Percentiles rank a stretch among this genome's conserved stretches.
These are phyloP conservation scores for Platanus orientalis DNA, from an alignment of 164 flowering plant species.

Conservation along the genomic window DNA sequence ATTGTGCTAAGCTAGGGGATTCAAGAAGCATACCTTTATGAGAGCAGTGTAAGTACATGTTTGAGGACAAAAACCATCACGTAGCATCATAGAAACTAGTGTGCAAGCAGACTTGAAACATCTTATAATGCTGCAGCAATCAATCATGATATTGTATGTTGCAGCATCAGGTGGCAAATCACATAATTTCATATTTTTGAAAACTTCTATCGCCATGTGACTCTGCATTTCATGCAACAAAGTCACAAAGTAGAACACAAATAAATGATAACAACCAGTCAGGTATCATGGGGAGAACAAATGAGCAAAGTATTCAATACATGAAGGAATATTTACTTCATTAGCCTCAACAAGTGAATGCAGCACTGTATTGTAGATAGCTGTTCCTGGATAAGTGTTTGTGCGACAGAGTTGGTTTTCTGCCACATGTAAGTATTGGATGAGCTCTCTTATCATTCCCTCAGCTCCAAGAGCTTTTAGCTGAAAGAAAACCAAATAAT, in stretches of 20 bases:
- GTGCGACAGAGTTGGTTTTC: slow-evolving; percentile 30
- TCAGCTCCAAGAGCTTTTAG: slow-evolving; percentile 81
- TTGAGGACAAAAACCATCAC: slow-evolving; percentile 55
- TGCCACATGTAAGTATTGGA: slow-evolving; percentile 43
- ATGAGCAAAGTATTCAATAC: background rate
- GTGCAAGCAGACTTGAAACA: slow-evolving; percentile 65
- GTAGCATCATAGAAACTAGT: slow-evolving; percentile 76
- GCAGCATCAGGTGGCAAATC: slow-evolving; percentile 45
- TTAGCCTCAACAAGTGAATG: slow-evolving; percentile 66
- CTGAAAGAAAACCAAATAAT: slow-evolving; percentile 32
- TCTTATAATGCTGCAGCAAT: slow-evolving; percentile 52
- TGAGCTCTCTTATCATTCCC: slow-evolving; percentile 59
- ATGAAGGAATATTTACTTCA: slow-evolving; percentile 43
- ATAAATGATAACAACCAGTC: slow-evolving; percentile 3
- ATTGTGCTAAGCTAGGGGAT: background rate
- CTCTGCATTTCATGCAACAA: slow-evolving; percentile 43
- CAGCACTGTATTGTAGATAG: slow-evolving; percentile 57
- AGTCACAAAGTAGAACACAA: background rate
- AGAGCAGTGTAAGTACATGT: slow-evolving; percentile 54
- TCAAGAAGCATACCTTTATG: slow-evolving; percentile 46
- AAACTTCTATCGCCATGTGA: slow-evolving; percentile 48
- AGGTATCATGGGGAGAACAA: background rate
- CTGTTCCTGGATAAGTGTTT: slow-evolving; percentile 23
- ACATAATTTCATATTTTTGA: slow-evolving; percentile 50
- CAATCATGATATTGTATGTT: slow-evolving; percentile 79